Percentiles rank a stretch among this genome's conserved stretches.
Evolutionary conservation across 345 rosid genomes (phyloP).

Genomic region (Salix purpurea): DNA sequence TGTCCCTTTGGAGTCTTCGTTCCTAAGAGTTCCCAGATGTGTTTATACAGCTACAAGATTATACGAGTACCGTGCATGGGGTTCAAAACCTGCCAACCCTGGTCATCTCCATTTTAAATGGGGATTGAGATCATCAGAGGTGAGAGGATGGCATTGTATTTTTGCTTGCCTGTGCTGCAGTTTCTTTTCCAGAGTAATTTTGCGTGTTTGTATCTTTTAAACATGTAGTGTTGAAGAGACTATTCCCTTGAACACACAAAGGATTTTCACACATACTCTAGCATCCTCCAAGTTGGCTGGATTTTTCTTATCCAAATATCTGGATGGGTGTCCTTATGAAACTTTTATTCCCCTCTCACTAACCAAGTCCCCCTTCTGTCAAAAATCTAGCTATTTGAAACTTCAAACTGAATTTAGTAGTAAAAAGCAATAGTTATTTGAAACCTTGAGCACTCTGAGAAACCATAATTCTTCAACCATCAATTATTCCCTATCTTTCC

Average conservation of each 20-base stretch:
- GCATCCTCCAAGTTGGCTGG: background rate
- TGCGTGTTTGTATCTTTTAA: background rate
- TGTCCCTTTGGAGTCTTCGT: constrained; percentile 88
- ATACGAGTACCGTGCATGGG: constrained; percentile 88
- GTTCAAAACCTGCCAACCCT: constrained; percentile 77
- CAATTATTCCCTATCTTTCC: background rate
- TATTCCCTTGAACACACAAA: background rate
- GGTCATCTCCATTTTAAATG: constrained; percentile 77
- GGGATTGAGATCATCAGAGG: constrained; percentile 80
- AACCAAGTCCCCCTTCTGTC: background rate
- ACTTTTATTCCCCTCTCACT: background rate
- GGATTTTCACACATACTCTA: background rate
- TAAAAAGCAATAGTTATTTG: background rate
- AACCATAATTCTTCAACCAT: background rate
- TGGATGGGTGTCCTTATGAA: background rate
- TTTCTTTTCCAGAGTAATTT: background rate
- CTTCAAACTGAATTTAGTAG: too few relatives aligned
- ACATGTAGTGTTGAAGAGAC: background rate
- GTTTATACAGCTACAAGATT: constrained; percentile 83
- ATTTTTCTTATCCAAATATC: background rate
- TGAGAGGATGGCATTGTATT: constrained; percentile 30
- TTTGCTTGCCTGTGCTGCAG: background rate
- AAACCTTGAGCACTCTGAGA: background rate
- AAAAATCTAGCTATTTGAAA: too few relatives aligned
- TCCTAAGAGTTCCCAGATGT: constrained; percentile 85